Evolutionary conservation across 441 rosid species (phyloP).

Genomic region (Erysimum cheiri): DNA sequence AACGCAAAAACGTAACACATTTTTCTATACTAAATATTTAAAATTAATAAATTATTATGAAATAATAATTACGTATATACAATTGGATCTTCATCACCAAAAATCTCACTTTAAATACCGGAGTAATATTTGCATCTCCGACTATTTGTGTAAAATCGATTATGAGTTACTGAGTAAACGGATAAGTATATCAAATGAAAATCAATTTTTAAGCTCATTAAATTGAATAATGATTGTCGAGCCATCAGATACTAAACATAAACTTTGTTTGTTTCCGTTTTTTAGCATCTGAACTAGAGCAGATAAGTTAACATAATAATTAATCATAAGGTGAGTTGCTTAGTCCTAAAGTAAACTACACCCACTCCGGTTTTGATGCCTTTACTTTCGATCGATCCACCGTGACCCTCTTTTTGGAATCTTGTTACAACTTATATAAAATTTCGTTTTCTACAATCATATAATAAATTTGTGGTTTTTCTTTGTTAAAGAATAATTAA

Average conservation of each 20-base stretch:
- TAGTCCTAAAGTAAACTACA: conserved; percentile 23
- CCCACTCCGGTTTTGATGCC: conserved; percentile 31
- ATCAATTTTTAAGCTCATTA: background rate
- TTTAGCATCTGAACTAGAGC: background rate
- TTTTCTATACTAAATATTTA: background rate
- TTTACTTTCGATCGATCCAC: conserved; percentile 6
- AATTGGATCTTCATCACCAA: background rate
- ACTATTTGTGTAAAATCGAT: background rate
- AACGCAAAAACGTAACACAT: background rate
- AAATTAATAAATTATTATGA: background rate
- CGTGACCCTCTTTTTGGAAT: conserved; percentile 23
- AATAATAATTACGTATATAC: background rate
- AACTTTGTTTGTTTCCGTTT: background rate
- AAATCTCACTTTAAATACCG: background rate
- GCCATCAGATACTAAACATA: conserved; percentile 2
- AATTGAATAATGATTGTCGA: background rate
- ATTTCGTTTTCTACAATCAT: background rate
- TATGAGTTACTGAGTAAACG: background rate
- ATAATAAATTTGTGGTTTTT: conserved; percentile 32
- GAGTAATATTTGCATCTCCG: background rate
- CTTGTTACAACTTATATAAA: background rate
- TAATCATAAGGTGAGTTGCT: conserved; percentile 7
- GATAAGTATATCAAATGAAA: background rate
- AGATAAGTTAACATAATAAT: conserved; percentile 8
- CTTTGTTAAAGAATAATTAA: conserved; percentile 5